Percentiles rank a stretch among this genome's conserved stretches.
phyloP scores from a whole-genome alignment of 768 basidiomycete species.

The Suillus subaureus region DNA sequence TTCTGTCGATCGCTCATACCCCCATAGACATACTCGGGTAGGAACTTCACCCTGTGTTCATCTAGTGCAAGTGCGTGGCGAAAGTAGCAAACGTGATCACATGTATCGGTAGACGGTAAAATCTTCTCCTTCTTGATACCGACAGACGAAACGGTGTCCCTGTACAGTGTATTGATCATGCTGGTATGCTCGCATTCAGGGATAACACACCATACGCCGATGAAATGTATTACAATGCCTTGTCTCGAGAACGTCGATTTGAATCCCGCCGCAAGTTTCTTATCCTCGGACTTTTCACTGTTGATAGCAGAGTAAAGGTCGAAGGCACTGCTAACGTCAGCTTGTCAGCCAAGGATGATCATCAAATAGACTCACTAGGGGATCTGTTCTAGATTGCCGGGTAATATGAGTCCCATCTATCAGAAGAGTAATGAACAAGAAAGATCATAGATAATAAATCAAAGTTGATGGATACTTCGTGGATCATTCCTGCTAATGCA shows the following conservation, averaged over 20 bases:
- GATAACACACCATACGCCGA: slow-evolving; percentile 43
- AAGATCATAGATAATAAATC: neutral
- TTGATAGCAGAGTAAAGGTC: slow-evolving; percentile 36
- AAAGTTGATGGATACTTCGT: slow-evolving; percentile 27
- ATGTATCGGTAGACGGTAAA: slow-evolving; percentile 35
- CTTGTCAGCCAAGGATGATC: neutral
- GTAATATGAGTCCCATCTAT: slow-evolving; percentile 43
- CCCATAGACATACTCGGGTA: slow-evolving; percentile 44
- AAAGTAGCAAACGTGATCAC: slow-evolving; percentile 42
- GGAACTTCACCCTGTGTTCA: slow-evolving; percentile 49
- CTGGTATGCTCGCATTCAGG: neutral
- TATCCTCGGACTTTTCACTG: slow-evolving; percentile 19
- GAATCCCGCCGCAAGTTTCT: slow-evolving; percentile 32
- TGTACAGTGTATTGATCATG: slow-evolving; percentile 14
- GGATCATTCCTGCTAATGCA: slow-evolving; percentile 47
- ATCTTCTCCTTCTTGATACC: slow-evolving; percentile 34
- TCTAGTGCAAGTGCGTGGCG: slow-evolving; percentile 51
- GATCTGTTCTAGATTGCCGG: slow-evolving; percentile 45
- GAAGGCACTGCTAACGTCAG: slow-evolving; percentile 35
- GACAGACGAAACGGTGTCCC: slow-evolving; percentile 53
- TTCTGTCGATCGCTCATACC: slow-evolving; percentile 15
- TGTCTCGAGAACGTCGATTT: slow-evolving; percentile 38
- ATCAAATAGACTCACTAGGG: slow-evolving; percentile 33
- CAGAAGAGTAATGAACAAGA: neutral
- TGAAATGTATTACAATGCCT: slow-evolving; percentile 42